Evolutionary conservation across 176 grass and related monocot genomes (phyloP).

Genomic region (Triticum turgidum): DNA sequence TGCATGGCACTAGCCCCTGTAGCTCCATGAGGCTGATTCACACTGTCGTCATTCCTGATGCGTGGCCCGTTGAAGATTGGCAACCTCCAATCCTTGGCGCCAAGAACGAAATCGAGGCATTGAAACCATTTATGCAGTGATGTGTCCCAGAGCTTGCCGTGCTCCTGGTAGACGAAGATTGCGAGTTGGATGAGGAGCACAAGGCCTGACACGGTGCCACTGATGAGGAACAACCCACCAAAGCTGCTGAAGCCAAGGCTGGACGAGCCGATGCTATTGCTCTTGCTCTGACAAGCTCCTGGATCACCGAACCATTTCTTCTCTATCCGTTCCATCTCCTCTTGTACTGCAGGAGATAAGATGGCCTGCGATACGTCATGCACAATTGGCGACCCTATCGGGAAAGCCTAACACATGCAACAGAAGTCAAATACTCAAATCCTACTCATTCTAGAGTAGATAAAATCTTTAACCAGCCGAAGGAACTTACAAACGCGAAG

Average conservation of each 20-base stretch:
- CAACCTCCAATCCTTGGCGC: not conserved
- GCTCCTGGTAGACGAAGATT: constrained; percentile 3
- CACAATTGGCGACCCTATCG: constrained; percentile 48
- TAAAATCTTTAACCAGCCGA: not conserved
- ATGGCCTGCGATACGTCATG: constrained; percentile 53
- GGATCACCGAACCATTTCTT: constrained; percentile 46
- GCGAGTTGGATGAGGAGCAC: constrained; percentile 8
- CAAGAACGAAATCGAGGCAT: not conserved
- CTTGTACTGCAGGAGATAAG: constrained; percentile 43
- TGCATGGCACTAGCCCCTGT: not conserved
- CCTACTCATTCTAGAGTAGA: not conserved
- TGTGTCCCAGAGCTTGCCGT: not conserved
- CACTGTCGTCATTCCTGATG: not conserved
- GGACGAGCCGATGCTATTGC: not conserved
- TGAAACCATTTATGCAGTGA: constrained; percentile 11
- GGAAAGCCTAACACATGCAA: constrained; percentile 21
- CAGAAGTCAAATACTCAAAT: not conserved
- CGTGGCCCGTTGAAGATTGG: not conserved
- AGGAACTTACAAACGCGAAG: constrained; percentile 57
- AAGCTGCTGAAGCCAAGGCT: constrained; percentile 32
- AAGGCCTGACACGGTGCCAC: constrained; percentile 29
- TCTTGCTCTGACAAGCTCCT: not conserved
- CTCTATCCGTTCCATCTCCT: constrained; percentile 50
- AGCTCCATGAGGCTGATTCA: constrained; percentile 10
- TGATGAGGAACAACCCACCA: constrained; percentile 66